A percentile compares a stretch with the other conserved stretches of the same genome.
These are phyloP conservation scores for Musa schizocarpa DNA, from an alignment of 176 grass and related monocot genomes.

Conservation along the genomic window DNA sequence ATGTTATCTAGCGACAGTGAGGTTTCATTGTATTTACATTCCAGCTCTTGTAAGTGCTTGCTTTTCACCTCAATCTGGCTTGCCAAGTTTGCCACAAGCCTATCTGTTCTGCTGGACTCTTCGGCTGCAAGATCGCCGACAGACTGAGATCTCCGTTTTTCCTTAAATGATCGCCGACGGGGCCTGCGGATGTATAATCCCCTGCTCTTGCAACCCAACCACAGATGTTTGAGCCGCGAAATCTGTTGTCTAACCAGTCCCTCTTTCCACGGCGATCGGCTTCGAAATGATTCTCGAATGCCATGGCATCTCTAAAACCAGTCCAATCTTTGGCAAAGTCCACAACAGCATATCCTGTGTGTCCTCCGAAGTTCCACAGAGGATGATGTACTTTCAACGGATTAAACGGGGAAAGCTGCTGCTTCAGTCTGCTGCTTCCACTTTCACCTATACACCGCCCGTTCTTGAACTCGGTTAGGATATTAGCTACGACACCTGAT, in stretches of 20 bases:
- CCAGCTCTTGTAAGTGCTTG: conserved; percentile 27
- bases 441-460: not conserved
- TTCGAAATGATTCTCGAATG: conserved; percentile 39
- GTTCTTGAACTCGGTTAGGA: conserved; percentile 17
- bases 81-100: conserved; percentile 32
- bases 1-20: conserved; percentile 27
- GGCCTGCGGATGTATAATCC: conserved; percentile 28
- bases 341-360: conserved; percentile 29
- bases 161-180: conserved; percentile 30
- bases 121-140: conserved; percentile 29
- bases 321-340: conserved; percentile 43
- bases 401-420: conserved; percentile 25
- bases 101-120: conserved; percentile 26
- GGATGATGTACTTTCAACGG: conserved; percentile 14
- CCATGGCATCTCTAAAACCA: conserved; percentile 51
- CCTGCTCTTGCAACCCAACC: conserved; percentile 43
- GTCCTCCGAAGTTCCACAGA: conserved; percentile 5
- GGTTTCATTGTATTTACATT: conserved; percentile 37
- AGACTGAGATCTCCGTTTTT: conserved; percentile 34
- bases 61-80: conserved; percentile 33
- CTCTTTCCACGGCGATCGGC: conserved; percentile 26
- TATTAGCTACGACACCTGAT: conserved; percentile 35
- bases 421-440: conserved; percentile 22
- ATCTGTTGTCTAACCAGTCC: conserved; percentile 27
- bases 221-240: not conserved